Conservation (phyloP, 371 early-diverging fungal genomes). For the Zychaea mexicana region DNA sequence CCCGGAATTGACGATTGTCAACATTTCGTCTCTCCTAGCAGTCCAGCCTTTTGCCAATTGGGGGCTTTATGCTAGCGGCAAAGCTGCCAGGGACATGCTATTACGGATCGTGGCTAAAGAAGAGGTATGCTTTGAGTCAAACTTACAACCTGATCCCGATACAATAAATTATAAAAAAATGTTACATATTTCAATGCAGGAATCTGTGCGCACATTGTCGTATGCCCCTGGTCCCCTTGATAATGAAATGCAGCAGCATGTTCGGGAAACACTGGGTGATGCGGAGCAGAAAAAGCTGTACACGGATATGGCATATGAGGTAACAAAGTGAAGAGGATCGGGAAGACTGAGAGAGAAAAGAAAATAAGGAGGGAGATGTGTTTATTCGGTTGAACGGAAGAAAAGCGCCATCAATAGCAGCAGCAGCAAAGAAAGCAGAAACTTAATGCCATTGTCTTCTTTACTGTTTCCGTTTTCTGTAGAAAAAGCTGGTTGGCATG, state of each 20-base stretch:
- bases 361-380: no score
- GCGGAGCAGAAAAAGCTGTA: conserved; percentile 64
- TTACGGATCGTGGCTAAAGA: conserved; percentile 71
- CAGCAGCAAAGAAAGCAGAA: no score
- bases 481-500: conserved; percentile 76
- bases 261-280: conserved; percentile 78
- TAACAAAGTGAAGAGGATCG: no score
- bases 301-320: conserved; percentile 61
- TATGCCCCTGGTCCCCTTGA: conserved; percentile 95
- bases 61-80: conserved; percentile 85
- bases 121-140: no score
- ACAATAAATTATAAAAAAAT: background rate
- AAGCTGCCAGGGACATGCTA: conserved; percentile 89
- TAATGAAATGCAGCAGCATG: conserved; percentile 83
- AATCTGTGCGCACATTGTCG: conserved; percentile 62
- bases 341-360: no score
- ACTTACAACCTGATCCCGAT: no score
- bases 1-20: conserved; percentile 60
- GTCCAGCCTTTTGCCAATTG: conserved; percentile 78
- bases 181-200: conserved; percentile 8
- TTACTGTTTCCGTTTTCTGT: background rate
- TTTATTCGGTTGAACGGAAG: background rate
- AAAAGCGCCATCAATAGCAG: background rate
- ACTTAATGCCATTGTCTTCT: no score
- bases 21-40: conserved; percentile 86